These are phyloP conservation scores for Patellifolia procumbens DNA, from an alignment of 179 eudicot genomes.

Conservation along the genomic window DNA sequence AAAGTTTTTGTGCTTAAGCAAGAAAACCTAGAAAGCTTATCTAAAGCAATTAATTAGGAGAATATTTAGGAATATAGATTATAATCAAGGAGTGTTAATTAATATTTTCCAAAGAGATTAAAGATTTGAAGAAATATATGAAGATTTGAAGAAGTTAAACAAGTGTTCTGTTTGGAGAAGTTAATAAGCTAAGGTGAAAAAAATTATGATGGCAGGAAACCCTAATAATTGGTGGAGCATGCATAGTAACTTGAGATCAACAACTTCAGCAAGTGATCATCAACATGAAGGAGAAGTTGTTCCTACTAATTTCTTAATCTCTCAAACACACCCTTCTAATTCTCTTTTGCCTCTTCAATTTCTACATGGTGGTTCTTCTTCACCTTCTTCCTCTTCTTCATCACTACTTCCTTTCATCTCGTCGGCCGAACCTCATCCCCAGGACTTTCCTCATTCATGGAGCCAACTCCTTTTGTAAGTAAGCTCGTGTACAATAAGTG, in stretches of 20 bases:
- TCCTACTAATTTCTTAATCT: constrained; percentile 36
- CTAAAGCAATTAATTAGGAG: constrained; percentile 19
- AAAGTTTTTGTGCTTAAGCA: constrained; percentile 38
- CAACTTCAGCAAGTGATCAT: constrained; percentile 38
- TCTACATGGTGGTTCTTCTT: constrained; percentile 39
- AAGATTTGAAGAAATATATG: constrained; percentile 3
- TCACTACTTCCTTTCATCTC: constrained; percentile 24
- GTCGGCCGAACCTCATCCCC: constrained; percentile 31
- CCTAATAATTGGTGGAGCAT: constrained; percentile 88
- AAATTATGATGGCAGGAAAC: constrained; percentile 78
- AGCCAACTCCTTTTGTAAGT: constrained; percentile 73
- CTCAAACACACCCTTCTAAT: constrained; percentile 37
- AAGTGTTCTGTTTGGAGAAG: neutral
- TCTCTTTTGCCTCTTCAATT: constrained; percentile 42
- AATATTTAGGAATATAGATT: constrained; percentile 13
- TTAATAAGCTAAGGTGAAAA: constrained; percentile 7
- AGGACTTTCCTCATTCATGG: constrained; percentile 77
- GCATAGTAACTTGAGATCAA: constrained; percentile 47
- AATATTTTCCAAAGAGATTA: constrained; percentile 4
- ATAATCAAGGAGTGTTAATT: neutral
- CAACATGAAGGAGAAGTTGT: constrained; percentile 21
- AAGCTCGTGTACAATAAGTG: neutral
- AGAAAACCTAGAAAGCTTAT: constrained; percentile 40
- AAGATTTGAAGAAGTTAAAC: constrained; percentile 4
- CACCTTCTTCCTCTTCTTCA: constrained; percentile 28